Evolutionary conservation across 2,329 filamentous ascomycete genomes (phyloP).

Genomic region (Cryphonectria nitschkei): DNA sequence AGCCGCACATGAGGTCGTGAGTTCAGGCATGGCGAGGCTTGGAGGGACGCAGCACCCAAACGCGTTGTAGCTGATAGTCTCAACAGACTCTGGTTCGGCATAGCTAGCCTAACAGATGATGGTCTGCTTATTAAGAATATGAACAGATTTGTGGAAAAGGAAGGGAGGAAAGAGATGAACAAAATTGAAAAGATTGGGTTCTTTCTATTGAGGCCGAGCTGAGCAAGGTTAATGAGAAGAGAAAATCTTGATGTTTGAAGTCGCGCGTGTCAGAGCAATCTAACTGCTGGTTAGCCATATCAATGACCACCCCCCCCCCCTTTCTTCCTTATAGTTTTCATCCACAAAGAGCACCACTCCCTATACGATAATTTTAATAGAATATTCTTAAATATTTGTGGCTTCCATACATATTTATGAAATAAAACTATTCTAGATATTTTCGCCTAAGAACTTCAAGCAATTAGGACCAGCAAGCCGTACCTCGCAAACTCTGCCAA

Average conservation of each 20-base stretch:
- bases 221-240: background rate
- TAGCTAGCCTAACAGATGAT: background rate
- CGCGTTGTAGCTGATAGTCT: background rate
- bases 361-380: no score
- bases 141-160: background rate
- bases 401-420: background rate
- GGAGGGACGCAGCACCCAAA: background rate
- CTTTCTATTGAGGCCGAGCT: background rate
- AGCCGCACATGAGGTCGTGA: conserved; percentile 1
- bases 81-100: background rate
- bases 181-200: background rate
- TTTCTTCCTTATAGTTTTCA: no score
- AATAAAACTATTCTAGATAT: background rate
- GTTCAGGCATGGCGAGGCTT: background rate
- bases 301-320: background rate
- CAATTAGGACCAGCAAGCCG: background rate
- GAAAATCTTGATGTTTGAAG: background rate
- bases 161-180: background rate
- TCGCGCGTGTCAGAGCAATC: conserved; percentile 12
- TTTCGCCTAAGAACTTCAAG: background rate
- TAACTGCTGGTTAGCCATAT: background rate
- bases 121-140: background rate
- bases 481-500: background rate
- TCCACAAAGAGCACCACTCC: background rate
- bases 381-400: background rate